phyloP scores from a whole-genome alignment of 176 grass and related monocot genomes.

The Tuctoria greenei region DNA sequence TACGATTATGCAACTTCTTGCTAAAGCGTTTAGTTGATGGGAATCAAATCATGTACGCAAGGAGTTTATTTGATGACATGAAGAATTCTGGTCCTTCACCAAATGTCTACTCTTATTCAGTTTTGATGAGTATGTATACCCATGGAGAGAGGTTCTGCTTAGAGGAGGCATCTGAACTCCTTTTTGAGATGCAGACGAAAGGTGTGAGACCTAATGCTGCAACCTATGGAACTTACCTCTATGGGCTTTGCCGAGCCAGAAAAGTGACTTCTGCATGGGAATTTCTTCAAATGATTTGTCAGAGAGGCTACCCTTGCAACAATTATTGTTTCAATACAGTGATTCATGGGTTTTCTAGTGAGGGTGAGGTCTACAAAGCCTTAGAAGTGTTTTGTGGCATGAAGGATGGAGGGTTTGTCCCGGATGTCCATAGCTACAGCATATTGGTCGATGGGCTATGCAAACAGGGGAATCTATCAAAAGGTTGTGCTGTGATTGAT shows the following conservation, averaged over 20 bases:
- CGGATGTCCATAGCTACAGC: conserved; percentile 57
- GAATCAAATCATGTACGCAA: conserved; percentile 41
- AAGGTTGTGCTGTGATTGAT: conserved; percentile 38
- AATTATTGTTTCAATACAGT: conserved; percentile 62
- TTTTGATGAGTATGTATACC: conserved; percentile 63
- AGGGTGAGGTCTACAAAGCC: conserved; percentile 42
- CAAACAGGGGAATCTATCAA: conserved; percentile 50
- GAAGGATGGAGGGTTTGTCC: conserved; percentile 39
- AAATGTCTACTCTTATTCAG: conserved; percentile 65
- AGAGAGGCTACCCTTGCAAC: conserved; percentile 49
- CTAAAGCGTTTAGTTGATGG: conserved; percentile 53
- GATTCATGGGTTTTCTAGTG: conserved; percentile 64
- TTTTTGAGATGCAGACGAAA: conserved; percentile 52
- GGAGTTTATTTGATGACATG: conserved; percentile 71
- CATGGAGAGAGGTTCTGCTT: conserved; percentile 47
- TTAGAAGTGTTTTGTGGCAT: conserved; percentile 52
- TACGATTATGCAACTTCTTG: conserved; percentile 66
- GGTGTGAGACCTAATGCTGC: conserved; percentile 51
- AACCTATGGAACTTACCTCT: conserved; percentile 63
- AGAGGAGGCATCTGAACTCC: conserved; percentile 54
- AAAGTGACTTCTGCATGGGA: conserved; percentile 44
- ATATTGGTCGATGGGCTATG: conserved; percentile 61
- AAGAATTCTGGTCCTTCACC: conserved; percentile 49
- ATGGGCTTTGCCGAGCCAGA: conserved; percentile 50
- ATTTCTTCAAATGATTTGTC: conserved; percentile 49